Evolutionary conservation across 75 land plant species (phyloP).

Genomic region (Adiantum capillusveneris): DNA sequence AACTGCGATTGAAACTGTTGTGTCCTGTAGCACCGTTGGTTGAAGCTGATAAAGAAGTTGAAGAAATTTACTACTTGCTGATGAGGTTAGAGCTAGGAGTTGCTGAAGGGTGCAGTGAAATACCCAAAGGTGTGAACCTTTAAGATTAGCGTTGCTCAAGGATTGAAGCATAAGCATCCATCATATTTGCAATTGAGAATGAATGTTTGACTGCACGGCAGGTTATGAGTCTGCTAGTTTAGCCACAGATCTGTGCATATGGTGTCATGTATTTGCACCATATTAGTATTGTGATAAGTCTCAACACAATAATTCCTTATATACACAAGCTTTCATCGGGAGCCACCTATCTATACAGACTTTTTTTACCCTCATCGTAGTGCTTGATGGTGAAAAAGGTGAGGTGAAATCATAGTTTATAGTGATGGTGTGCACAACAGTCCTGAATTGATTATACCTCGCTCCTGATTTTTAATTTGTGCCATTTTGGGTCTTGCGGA

Average conservation of each 20-base stretch:
- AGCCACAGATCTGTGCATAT: background rate
- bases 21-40: constrained; percentile 73
- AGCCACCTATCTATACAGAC: no score
- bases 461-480: no score
- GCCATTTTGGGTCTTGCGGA: no score
- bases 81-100: constrained; percentile 91
- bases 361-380: no score
- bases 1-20: background rate
- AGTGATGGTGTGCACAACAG: no score
- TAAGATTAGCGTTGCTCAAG: background rate
- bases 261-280: background rate
- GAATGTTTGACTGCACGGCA: no score
- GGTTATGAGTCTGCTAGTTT: no score
- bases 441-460: no score
- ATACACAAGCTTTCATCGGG: no score
- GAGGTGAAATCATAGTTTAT: no score
- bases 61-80: constrained; percentile 60
- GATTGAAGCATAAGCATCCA: background rate
- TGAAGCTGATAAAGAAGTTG: constrained; percentile 77
- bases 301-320: no score
- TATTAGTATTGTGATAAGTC: background rate
- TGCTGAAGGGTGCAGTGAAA: constrained; percentile 89
- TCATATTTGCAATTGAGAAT: background rate
- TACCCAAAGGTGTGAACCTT: constrained; percentile 68
- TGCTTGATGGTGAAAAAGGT: no score